Conservation (phyloP, 1,139 yeast species). For the Pichiaceae sp. region DNA sequence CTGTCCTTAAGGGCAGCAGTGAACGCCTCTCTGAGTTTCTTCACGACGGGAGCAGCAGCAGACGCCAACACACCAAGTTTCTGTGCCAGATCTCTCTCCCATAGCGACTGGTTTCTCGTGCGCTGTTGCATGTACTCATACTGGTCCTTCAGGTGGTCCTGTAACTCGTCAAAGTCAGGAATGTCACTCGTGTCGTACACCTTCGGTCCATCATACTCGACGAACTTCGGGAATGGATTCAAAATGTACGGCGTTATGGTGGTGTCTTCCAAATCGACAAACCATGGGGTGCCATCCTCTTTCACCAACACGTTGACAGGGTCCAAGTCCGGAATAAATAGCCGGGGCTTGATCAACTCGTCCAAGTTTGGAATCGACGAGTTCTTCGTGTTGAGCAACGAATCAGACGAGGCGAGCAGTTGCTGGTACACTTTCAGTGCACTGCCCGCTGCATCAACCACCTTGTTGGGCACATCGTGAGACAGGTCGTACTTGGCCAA, state of each 20-base stretch:
- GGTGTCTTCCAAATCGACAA: constrained; percentile 77
- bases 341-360: constrained; percentile 63
- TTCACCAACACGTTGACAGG: constrained; percentile 73
- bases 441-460: constrained; percentile 19
- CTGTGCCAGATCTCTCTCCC: constrained; percentile 72
- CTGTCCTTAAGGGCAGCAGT: constrained; percentile 58
- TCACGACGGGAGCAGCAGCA: constrained; percentile 70
- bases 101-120: constrained; percentile 83
- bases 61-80: constrained; percentile 61
- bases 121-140: constrained; percentile 79
- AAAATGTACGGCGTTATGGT: constrained; percentile 74
- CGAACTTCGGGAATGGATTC: constrained; percentile 71
- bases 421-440: constrained; percentile 54
- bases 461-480: constrained; percentile 30
- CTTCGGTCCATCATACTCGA: constrained; percentile 82
- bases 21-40: constrained; percentile 59
- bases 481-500: constrained; percentile 40
- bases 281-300: constrained; percentile 34
- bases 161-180: constrained; percentile 57
- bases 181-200: constrained; percentile 71
- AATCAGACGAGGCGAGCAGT: constrained; percentile 45
- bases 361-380: constrained; percentile 38
- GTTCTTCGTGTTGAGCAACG: constrained; percentile 44
- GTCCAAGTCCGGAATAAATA: constrained; percentile 76
- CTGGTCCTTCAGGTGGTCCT: constrained; percentile 68